These are phyloP conservation scores for Polytrichum formosum DNA, from an alignment of 225 moss, liverwort and hornwort genomes.

Conservation along the genomic window DNA sequence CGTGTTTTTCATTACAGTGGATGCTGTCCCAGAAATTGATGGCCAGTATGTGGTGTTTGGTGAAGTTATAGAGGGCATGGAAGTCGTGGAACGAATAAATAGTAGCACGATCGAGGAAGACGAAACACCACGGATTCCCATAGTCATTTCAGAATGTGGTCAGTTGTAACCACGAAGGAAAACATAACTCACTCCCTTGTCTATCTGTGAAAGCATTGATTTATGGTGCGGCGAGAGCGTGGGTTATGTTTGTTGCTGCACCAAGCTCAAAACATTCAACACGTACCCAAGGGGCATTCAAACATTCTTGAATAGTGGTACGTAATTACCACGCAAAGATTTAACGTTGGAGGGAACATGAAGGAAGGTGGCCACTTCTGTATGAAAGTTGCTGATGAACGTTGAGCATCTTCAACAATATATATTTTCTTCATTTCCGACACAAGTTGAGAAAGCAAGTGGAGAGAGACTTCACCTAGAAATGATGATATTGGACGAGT, in stretches of 20 bases:
- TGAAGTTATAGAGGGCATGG: constrained; percentile 77
- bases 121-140: constrained; percentile 38
- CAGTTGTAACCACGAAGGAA: constrained; percentile 39
- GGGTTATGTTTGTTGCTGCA: not conserved
- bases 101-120: constrained; percentile 35
- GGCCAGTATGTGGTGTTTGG: constrained; percentile 72
- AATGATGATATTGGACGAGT: not conserved
- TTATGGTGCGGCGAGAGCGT: not conserved
- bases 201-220: not conserved
- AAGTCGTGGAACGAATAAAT: constrained; percentile 69
- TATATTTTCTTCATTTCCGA: constrained; percentile 6
- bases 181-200: not conserved
- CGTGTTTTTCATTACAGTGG: constrained; percentile 70
- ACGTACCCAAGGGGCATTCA: not conserved
- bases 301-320: not conserved
- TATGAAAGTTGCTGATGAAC: constrained; percentile 9
- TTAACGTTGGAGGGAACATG: constrained; percentile 15
- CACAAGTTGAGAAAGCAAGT: not conserved
- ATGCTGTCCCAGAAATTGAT: constrained; percentile 58
- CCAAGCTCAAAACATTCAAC: not conserved
- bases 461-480: not conserved
- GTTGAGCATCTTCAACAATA: constrained; percentile 7
- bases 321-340: not conserved
- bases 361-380: not conserved
- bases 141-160: constrained; percentile 58